phyloP scores from a whole-genome alignment of 345 rosid species.

The Microthlaspi erraticum region DNA sequence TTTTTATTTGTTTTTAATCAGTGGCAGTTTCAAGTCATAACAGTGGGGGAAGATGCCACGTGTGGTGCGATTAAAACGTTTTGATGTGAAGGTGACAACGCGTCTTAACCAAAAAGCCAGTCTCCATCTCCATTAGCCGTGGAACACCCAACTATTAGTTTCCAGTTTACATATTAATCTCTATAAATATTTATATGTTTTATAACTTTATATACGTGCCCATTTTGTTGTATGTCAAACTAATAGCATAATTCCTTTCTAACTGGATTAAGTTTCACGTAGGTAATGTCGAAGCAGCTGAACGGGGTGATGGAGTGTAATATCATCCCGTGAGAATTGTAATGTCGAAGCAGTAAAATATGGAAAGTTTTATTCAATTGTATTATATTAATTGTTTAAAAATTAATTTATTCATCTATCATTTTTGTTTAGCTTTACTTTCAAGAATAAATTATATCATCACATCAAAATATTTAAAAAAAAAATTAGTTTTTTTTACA shows the following conservation, averaged over 20 bases:
- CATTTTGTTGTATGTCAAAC: slow-evolving; percentile 3
- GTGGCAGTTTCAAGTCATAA: not conserved
- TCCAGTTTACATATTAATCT: slow-evolving; percentile 5
- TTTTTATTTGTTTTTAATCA: not conserved
- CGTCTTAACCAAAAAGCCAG: slow-evolving; percentile 17
- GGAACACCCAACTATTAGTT: slow-evolving; percentile 20
- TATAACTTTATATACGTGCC: not conserved
- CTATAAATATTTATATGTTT: not conserved
- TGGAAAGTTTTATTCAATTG: too few relatives aligned
- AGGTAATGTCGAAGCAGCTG: not conserved
- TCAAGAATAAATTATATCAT: too few relatives aligned
- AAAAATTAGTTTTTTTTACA: too few relatives aligned
- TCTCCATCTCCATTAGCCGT: slow-evolving; percentile 31
- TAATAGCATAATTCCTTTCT: not conserved
- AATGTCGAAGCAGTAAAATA: too few relatives aligned
- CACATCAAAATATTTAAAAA: too few relatives aligned
- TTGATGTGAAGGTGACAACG: slow-evolving; percentile 27
- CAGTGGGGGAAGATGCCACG: slow-evolving; percentile 17
- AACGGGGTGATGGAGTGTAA: too few relatives aligned
- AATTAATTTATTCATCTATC: too few relatives aligned
- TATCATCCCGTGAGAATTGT: too few relatives aligned
- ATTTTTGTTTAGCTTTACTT: too few relatives aligned
- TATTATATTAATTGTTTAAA: too few relatives aligned
- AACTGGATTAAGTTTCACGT: slow-evolving; percentile 6
- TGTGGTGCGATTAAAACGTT: slow-evolving; percentile 18